Evolutionary conservation across 306 rosid species (phyloP).

Genomic region (apple (Malus domestica)): DNA sequence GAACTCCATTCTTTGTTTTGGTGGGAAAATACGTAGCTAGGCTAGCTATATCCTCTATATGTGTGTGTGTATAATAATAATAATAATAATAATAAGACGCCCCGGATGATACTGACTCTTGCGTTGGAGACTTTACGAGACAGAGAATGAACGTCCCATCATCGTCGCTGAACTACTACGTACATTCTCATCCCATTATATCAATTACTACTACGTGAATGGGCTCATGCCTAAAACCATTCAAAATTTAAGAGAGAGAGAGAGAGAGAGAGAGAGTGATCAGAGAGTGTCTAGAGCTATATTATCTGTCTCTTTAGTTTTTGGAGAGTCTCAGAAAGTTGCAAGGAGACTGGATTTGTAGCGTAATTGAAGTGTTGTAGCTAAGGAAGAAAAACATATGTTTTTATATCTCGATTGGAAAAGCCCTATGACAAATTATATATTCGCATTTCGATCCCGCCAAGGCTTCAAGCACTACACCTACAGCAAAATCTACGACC

Average conservation of each 20-base stretch:
- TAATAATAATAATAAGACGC: background rate
- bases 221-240: constrained; percentile 6
- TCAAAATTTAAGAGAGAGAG: background rate
- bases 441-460: background rate
- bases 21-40: background rate
- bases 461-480: background rate
- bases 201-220: background rate
- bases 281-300: background rate
- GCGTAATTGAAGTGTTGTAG: too few relatives aligned
- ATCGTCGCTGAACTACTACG: background rate
- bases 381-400: background rate
- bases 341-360: background rate
- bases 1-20: background rate
- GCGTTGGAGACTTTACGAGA: background rate
- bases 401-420: background rate
- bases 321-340: background rate
- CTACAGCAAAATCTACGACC: background rate
- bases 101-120: background rate
- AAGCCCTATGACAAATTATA: background rate
- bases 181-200: background rate
- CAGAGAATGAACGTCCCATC: background rate
- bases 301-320: background rate
- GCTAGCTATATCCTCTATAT: too few relatives aligned
- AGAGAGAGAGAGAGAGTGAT: background rate
- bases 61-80: too few relatives aligned